Evolutionary conservation across 495 filamentous ascomycete genomes (phyloP), one percentile per base, ranked within the genome.

Genomic region (Daldinia grandis): DNA sequence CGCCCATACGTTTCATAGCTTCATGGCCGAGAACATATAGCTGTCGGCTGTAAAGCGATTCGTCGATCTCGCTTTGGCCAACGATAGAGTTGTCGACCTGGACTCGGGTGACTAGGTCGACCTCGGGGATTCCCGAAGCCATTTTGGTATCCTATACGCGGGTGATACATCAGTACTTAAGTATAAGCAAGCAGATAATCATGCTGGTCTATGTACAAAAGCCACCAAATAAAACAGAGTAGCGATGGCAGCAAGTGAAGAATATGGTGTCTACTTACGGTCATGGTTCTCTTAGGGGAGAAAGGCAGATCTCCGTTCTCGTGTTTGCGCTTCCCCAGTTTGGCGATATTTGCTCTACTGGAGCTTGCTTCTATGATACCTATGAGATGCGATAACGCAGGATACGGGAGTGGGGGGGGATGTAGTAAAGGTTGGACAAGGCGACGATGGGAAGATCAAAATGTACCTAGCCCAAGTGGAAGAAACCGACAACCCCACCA

Each of bases 1-100:
- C 91, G 78, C 94, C 87, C 96, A 99, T 99, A 62, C 94, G 92
- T 83, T 97, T 98, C 96, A 99, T 99, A 58, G 96, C 96, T 84
- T 99, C 96, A 81, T 98, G 96, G 31, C 96, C 96, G 64, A 99
- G 88, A 57, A 99, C 95, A 79, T 99, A 97, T 51, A 99, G 92
- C 81, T 99, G 96, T 62, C 96, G 88, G 80, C 94, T 97, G 86
- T 99, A 99, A 69, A 99, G 87, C 57, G 92, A 93, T 81, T 99
- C 96, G 78, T 99, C 96, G 82, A 99, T 98, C 71, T 96, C 87
- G 75, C 81, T 82, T 25, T 79, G 77, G 51, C 80, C 81, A 44
- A 80, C 79, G 21, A 81, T 76, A 62, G 86, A 85, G 70, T 85
- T 87, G 80, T 97, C 93, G 68, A 95, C 86, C 82, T 97, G 88